Conservation (phyloP, 1,284 basidiomycete species). For the Cutaneotrichosporon arboriforme region DNA sequence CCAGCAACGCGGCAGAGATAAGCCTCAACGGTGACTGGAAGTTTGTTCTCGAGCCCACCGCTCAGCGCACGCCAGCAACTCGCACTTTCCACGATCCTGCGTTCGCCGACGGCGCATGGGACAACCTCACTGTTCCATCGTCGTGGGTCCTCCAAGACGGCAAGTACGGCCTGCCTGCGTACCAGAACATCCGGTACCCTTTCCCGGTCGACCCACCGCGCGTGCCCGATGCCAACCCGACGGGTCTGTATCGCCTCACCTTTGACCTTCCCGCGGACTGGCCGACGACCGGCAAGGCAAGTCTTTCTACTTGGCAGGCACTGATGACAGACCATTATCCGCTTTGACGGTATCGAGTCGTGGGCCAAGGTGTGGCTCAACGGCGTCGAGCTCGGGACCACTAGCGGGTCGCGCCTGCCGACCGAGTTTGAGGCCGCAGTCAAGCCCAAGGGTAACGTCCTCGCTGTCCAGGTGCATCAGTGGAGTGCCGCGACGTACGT, state of each 20-base stretch:
- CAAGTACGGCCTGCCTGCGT: conserved; percentile 13
- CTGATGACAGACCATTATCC: conserved; percentile 7
- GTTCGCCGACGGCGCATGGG: conserved; percentile 9
- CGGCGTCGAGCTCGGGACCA: conserved; percentile 17
- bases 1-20: not conserved
- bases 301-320: not conserved
- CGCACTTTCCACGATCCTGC: conserved; percentile 5
- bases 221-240: conserved; percentile 21
- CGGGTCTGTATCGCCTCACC: conserved; percentile 12
- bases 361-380: conserved; percentile 28
- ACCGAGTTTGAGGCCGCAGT: conserved; percentile 22
- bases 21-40: conserved; percentile 22
- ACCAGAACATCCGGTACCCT: conserved; percentile 17
- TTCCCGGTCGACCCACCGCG: conserved; percentile 14
- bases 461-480: conserved; percentile 22
- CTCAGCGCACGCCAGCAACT: not conserved
- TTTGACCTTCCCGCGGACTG: conserved; percentile 7
- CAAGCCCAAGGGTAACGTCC: conserved; percentile 6
- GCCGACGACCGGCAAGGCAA: conserved; percentile 7
- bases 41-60: conserved; percentile 17
- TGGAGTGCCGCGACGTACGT: conserved; percentile 20
- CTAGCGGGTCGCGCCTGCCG: conserved; percentile 17
- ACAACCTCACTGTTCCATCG: conserved; percentile 9
- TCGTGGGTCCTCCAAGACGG: conserved; percentile 13
- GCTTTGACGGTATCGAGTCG: conserved; percentile 27